These are phyloP conservation scores for Macrocybe sp. DNA, from an alignment of 1,284 basidiomycete species.

Conservation along the genomic window DNA sequence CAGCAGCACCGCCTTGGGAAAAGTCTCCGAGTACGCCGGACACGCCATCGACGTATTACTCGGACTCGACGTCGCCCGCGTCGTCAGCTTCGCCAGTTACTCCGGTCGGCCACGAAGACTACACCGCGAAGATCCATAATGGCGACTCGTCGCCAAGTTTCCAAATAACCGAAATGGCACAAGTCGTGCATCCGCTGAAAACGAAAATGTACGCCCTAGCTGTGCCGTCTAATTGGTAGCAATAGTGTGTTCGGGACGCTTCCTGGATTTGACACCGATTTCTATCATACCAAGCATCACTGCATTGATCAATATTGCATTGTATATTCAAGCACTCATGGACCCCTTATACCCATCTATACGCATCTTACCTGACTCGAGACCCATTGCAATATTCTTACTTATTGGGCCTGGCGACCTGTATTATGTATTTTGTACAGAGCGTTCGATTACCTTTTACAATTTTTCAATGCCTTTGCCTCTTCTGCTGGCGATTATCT, in stretches of 20 bases:
- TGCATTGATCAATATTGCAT: background rate
- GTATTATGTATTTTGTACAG: slow-evolving; percentile 4
- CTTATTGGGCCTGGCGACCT: slow-evolving; percentile 11
- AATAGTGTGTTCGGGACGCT: background rate
- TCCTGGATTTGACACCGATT: slow-evolving; percentile 11
- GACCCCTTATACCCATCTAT: slow-evolving; percentile 2
- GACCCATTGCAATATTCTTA: slow-evolving; percentile 6
- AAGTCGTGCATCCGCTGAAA: slow-evolving; percentile 26
- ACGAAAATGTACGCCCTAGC: slow-evolving; percentile 46
- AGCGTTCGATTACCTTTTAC: no score
- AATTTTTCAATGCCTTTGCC: no score
- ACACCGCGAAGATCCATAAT: slow-evolving; percentile 40
- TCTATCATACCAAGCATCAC: background rate
- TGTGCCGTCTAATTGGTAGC: slow-evolving; percentile 43
- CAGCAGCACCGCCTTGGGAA: slow-evolving; percentile 7
- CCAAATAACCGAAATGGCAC: slow-evolving; percentile 24
- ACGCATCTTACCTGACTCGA: slow-evolving; percentile 1
- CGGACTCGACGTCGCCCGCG: slow-evolving; percentile 46
- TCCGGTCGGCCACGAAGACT: slow-evolving; percentile 42
- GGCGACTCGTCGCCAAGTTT: slow-evolving; percentile 33
- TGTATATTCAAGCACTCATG: background rate
- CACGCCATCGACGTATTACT: slow-evolving; percentile 38
- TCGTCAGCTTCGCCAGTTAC: slow-evolving; percentile 52
- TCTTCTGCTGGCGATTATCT: slow-evolving; percentile 2
- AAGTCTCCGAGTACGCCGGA: slow-evolving; percentile 16